Base-by-base conservation (phyloP, 768 basidiomycete species). In the Pulveroboletus frians region DNA sequence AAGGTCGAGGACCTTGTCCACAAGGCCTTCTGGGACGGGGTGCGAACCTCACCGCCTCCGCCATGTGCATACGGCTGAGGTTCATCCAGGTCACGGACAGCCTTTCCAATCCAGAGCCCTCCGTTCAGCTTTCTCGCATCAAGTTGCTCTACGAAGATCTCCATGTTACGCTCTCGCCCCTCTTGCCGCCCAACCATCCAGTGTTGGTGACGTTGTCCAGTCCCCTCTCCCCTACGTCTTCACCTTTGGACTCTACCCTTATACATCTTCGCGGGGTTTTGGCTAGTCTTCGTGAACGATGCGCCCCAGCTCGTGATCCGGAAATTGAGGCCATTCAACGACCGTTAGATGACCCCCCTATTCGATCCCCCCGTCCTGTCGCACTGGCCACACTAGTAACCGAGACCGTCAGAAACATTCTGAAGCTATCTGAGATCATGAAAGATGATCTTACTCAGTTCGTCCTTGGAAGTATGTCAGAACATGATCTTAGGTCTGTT, bases 21-120 rank as follows among this genome's bases (percentile, higher is more conserved):
- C 61, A 71, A 69, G 42, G 85, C 83, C 4, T 89, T 89, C 62
- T 89, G 86, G 86, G 79, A 81, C 36, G 78, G 85, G 74, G 86
- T 87, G 56, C 59, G 75, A 56, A 35, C 57, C 46, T 39, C 35
- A 4, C 49, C 49, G 36, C 45, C 55, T 40, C 10, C 43, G 41
- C 37, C 29, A 47, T 49, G 37, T 9, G 40, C 36, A 27, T 40
- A 43, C 14, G 38, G 38, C 58, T 71, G 54, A 67, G 50, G 43
- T 58, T 50, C 42, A 37, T 26, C 34, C 57, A 88, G 86, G 85
- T 79, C 2, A 53, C 75, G 9, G 71, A 76, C 47, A 62, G 74
- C 1, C 71, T 89, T 7, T 81, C 82, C 3, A 77, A 77, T 23
- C 71, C 77, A n/a, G 66, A 69, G 13, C 84, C 85, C 0, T 73